A percentile compares a stretch with the other conserved stretches of the same genome.
These are phyloP conservation scores for Acanthamoeba castellanii DNA, from an alignment of 208 protist species.

Conservation along the genomic window DNA sequence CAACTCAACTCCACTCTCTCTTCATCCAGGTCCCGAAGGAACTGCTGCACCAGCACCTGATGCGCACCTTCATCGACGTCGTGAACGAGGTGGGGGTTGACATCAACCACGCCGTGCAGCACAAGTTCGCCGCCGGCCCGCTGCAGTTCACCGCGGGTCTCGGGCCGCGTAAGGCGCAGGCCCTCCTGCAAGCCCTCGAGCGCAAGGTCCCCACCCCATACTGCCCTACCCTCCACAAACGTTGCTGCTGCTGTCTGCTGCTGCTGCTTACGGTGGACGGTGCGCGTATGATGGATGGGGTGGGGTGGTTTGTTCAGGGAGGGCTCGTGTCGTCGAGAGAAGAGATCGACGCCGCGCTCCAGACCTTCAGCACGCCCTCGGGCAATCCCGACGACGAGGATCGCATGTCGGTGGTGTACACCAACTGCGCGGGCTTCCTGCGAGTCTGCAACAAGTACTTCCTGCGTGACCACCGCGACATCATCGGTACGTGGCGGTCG, in stretches of 20 bases:
- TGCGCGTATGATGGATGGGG: no score
- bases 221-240: background rate
- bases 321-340: conserved; percentile 4
- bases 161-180: conserved; percentile 83
- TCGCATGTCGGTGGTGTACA: conserved; percentile 76
- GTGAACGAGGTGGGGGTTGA: conserved; percentile 86
- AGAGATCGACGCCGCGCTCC: conserved; percentile 42
- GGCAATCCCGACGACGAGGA: conserved; percentile 9
- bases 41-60: conserved; percentile 28
- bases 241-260: no score
- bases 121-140: conserved; percentile 35
- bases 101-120: conserved; percentile 79
- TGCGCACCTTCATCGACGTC: conserved; percentile 67
- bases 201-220: background rate
- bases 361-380: background rate
- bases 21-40: conserved; percentile 50
- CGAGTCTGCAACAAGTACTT: conserved; percentile 62
- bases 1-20: no score
- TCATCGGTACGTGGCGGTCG: background rate
- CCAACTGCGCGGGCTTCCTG: conserved; percentile 84
- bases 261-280: no score
- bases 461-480: background rate
- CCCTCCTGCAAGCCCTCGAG: conserved; percentile 75
- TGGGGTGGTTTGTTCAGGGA: no score
- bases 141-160: conserved; percentile 82